Evolutionary conservation across 2,329 filamentous ascomycete species (phyloP).

Genomic region (Phialophora macrospora): DNA sequence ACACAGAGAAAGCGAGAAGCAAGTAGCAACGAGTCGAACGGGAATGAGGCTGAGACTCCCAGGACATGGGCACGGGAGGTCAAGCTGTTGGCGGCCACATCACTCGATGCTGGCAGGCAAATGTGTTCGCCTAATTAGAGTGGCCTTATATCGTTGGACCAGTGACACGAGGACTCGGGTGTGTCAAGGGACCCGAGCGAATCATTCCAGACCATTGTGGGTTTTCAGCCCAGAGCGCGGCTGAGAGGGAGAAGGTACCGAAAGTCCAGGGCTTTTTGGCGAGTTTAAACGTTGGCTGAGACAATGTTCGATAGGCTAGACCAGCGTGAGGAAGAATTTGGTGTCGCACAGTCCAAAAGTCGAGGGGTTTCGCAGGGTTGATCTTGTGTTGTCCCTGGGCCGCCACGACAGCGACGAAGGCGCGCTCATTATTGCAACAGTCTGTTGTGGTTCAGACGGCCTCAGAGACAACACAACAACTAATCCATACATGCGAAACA

Average conservation of each 20-base stretch:
- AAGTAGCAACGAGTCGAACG: not conserved
- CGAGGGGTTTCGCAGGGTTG: not conserved
- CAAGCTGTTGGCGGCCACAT: not conserved
- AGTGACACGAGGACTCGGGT: conserved; percentile 2
- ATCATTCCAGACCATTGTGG: not conserved
- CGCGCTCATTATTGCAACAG: not conserved
- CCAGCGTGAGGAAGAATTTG: not conserved
- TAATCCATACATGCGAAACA: not conserved
- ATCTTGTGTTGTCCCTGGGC: not conserved
- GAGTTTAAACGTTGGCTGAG: not conserved
- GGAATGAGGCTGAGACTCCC: conserved; percentile 1
- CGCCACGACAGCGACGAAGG: not conserved
- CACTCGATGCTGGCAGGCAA: not conserved
- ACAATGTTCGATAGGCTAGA: not conserved
- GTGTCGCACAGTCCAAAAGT: conserved; percentile 3
- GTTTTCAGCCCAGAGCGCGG: not conserved
- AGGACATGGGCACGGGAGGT: not conserved
- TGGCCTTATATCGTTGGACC: not conserved
- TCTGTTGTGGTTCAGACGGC: too few relatives aligned
- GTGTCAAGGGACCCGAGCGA: not conserved
- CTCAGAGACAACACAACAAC: not conserved
- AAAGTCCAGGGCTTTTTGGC: not conserved
- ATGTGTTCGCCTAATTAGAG: not conserved
- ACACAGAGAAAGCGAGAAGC: not conserved
- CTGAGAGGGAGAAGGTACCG: not conserved